Evolutionary conservation across 2,329 filamentous ascomycete genomes (phyloP), one percentile per base, ranked within the genome.

Genomic region (Monosporascus sp.): DNA sequence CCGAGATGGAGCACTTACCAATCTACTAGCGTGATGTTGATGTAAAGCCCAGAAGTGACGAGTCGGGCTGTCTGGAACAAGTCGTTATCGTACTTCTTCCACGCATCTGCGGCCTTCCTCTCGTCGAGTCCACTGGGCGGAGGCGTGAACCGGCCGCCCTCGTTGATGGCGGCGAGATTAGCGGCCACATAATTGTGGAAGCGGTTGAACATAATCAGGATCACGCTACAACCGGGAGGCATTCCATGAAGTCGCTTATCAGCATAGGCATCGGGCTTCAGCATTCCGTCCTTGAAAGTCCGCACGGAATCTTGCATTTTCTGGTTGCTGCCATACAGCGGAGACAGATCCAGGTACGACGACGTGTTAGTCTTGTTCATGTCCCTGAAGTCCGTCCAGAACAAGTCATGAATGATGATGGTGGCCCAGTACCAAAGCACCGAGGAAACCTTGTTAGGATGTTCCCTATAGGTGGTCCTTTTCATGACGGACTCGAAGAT

Each of bases 131-230:
- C 58, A 0, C 74, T 69, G 0, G 73, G 63, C 0, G 90, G 89
- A 54, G 83, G 85, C 0, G 78, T 81, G 70, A 96, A 97, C 22
- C 89, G 82, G 17, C 84, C 85, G 45, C 83, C 82, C 62, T 97
- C 92, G 62, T 97, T 96, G 70, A 97, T 93, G n/a, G 79, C 73
- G 0, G 88, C 88, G 18, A 97, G 74, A 55, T 93, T 87, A 51
- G 84, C 81, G 1, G 89, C 91, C 0, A 91, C 83, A 58, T 94
- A 80, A 70, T 97, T 97, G 71, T 97, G 93, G 71, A 95, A 95
- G 24, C 85, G 81, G 62, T 86, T 87, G 71, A 90, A 86, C 87
- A 91, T 90, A 68, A 92, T 79, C 27, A 92, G 71, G 3, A 92
- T 63, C 5, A 89, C 84, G 52, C 83, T 80, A 5, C 88, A 86